Evolutionary conservation across 208 protist species (phyloP).

Genomic region (Crithidia expoeki): DNA sequence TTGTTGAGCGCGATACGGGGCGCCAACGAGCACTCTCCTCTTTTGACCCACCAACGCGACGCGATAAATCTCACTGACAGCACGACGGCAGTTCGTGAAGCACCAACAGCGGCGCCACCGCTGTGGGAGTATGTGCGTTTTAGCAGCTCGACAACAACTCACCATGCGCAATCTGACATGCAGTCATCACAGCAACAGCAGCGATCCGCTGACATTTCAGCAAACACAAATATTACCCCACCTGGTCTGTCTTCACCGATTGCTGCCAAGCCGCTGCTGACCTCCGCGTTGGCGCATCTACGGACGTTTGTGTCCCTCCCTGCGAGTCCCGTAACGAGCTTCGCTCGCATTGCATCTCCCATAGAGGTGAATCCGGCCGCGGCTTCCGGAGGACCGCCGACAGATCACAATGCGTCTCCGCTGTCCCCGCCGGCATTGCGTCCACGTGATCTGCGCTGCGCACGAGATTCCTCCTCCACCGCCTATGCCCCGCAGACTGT

Average conservation of each 20-base stretch:
- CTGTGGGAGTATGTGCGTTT: constrained; percentile 28
- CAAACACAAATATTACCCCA: neutral
- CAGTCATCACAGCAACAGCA: neutral
- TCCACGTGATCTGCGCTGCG: constrained; percentile 5
- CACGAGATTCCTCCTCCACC: neutral
- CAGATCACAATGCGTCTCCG: neutral
- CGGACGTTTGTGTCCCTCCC: constrained; percentile 6
- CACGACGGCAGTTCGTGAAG: neutral
- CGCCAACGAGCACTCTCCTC: constrained; percentile 19
- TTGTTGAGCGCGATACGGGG: constrained; percentile 21
- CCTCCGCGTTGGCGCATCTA: constrained; percentile 16
- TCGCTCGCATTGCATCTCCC: neutral
- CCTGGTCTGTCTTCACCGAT: neutral
- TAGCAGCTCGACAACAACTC: constrained; percentile 1
- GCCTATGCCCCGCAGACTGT: neutral
- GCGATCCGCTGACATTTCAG: neutral
- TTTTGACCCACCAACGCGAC: neutral
- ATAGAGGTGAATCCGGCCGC: neutral
- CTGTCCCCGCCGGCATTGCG: constrained; percentile 1
- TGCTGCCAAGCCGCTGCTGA: neutral
- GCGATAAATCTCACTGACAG: neutral
- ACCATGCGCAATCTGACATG: neutral
- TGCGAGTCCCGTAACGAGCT: neutral
- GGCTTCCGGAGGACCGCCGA: neutral
- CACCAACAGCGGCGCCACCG: constrained; percentile 1